Base-by-base conservation (phyloP, 768 basidiomycete genomes). In the Coprinellus aureogranulatus region DNA sequence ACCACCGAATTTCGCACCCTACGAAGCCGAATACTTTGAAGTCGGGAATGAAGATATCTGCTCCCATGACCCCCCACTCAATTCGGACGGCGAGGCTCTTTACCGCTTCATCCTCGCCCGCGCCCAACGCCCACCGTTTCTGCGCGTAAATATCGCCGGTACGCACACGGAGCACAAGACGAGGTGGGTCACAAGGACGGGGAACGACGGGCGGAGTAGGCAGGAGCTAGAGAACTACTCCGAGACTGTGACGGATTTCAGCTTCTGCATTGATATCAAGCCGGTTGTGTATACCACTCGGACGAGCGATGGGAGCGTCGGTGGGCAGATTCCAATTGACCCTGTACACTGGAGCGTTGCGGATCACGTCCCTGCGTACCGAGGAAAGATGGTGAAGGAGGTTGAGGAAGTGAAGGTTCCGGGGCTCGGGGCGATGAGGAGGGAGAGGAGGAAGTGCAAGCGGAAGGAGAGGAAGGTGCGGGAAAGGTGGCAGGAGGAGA, bases 41-140 rank as follows among this genome's bases (percentile, higher is more conserved):
- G 73, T 73, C 1, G 68, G 68, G 31, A 56, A 72, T 41, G 84
- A 83, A 2, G 68, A 84, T 46, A 74, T 88, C 58, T 71, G 90
- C 53, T 88, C 88, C 14, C 89, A 90, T 67, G 90, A 91, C 62
- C 73, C 68, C 10, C 87, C 88, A 65, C 67, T 89, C 50, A 89
- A 89, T 61, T 72, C 79, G 49, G 88, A 89, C 61, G 87, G 69
- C 45, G 87, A 88, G 64, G 85, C 86, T 0, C 77, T 91, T 23
- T 90, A 88, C 67, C 82, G 88, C 56, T 92, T 90, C 69, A 72
- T 92, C 18, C 79, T 89, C 23, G 76, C 77, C 3, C 83, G 87
- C 53, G 77, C 85, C 1, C 69, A 62, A 2, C 54, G 62, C 37
- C 74, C 72, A 2, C 87, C 87, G 4, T 68, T 58, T 22, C 72